phyloP scores from a whole-genome alignment of 192 early-diverging fungal species.

The Haplosporangium gracile region DNA sequence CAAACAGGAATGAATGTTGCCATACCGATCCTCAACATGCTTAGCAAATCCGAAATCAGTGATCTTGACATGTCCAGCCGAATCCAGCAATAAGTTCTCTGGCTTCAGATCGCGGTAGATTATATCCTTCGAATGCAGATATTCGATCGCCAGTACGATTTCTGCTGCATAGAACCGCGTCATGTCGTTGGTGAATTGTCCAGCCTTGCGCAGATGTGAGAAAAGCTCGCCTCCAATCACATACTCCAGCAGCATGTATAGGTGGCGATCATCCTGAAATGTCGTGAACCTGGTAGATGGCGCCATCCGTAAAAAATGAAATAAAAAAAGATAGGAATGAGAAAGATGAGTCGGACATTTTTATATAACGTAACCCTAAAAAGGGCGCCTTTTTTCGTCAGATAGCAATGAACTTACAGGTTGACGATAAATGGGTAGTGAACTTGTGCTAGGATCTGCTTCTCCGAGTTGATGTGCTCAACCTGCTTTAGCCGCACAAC shows the following conservation, averaged over 20 bases:
- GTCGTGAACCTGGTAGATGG: slow-evolving; percentile 81
- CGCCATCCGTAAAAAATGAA: not conserved
- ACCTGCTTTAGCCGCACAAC: slow-evolving; percentile 88
- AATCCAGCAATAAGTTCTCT: slow-evolving; percentile 88
- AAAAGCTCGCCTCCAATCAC: slow-evolving; percentile 97
- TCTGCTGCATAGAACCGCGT: slow-evolving; percentile 96
- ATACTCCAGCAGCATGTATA: slow-evolving; percentile 98
- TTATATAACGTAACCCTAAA: not conserved
- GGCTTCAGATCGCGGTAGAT: slow-evolving; percentile 99
- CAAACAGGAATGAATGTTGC: not conserved
- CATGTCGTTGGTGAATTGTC: slow-evolving; percentile 94
- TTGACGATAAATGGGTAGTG: slow-evolving; percentile 87
- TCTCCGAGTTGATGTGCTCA: slow-evolving; percentile 89
- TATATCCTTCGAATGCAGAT: slow-evolving; percentile 92
- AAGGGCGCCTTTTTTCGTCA: not conserved
- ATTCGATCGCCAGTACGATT: slow-evolving; percentile 94
- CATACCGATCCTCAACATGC: slow-evolving; percentile 75
- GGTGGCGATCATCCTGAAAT: slow-evolving; percentile 93
- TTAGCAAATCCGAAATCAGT: slow-evolving; percentile 99
- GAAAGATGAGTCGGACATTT: not conserved
- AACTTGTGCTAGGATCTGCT: slow-evolving; percentile 79
- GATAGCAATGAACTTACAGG: slow-evolving; percentile 60
- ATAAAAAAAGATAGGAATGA: not conserved
- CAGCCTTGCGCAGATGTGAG: slow-evolving; percentile 92
- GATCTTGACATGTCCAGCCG: slow-evolving; percentile 94